phyloP scores from a whole-genome alignment of 1,284 basidiomycete genomes.

The Phellinidium pouzarii region DNA sequence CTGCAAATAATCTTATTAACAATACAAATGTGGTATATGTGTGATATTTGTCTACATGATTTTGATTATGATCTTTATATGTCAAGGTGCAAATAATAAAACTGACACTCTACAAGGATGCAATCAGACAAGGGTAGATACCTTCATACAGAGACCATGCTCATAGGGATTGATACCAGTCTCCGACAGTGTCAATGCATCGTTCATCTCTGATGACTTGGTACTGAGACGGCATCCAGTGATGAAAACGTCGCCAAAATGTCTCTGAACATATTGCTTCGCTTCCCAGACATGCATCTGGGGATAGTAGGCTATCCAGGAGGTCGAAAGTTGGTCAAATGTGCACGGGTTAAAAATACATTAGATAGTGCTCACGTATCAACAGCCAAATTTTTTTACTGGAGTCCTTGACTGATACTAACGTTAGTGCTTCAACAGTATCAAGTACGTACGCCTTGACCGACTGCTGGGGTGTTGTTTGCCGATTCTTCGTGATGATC shows the following conservation, averaged over 20 bases:
- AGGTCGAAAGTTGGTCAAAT: neutral
- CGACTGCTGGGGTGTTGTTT: constrained; percentile 8
- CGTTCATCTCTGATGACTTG: neutral
- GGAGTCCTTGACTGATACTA: constrained; percentile 13
- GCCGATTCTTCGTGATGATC: constrained; percentile 5
- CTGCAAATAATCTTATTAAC: constrained; percentile 9
- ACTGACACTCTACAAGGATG: neutral
- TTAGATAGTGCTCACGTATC: constrained; percentile 10
- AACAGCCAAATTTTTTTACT: constrained; percentile 9
- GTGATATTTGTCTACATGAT: neutral
- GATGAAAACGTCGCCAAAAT: neutral
- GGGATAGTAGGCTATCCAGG: constrained; percentile 10
- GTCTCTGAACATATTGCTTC: constrained; percentile 11
- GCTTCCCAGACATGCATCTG: constrained; percentile 12
- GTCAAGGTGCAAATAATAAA: neutral
- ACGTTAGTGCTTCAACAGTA: constrained; percentile 1
- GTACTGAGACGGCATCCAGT: neutral
- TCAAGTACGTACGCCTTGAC: constrained; percentile 15
- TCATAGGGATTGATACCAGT: constrained; percentile 12
- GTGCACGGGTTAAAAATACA: neutral
- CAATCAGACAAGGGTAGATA: neutral
- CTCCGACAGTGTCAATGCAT: constrained; percentile 2
- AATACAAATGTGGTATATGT: constrained; percentile 5
- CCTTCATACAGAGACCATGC: constrained; percentile 12
- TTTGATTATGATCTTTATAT: neutral